Evolutionary conservation across 1,284 basidiomycete species (phyloP).

Genomic region (Waitea zeae): DNA sequence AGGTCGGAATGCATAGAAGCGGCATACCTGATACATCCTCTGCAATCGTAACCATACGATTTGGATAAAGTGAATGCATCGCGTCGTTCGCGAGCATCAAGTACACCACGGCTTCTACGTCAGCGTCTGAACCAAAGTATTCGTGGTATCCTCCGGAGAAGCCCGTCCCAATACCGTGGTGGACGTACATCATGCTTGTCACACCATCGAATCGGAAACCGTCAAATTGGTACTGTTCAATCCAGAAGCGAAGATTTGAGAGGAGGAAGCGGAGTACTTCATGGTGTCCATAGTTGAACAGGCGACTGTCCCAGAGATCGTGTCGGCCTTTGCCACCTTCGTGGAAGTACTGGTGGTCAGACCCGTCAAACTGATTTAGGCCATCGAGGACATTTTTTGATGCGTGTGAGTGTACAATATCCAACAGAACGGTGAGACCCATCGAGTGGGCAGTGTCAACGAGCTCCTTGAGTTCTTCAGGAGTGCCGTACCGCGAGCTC

Average conservation of each 20-base stretch:
- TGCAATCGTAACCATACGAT: conserved; percentile 80
- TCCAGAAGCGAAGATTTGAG: conserved; percentile 89
- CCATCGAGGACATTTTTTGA: conserved; percentile 97
- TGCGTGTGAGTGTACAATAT: conserved; percentile 96
- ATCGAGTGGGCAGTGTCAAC: conserved; percentile 89
- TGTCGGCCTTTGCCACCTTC: conserved; percentile 81
- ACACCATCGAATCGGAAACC: conserved; percentile 98
- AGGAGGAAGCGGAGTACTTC: conserved; percentile 91
- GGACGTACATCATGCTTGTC: conserved; percentile 96
- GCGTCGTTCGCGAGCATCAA: conserved; percentile 94
- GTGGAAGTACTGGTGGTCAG: conserved; percentile 95
- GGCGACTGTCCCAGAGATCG: conserved; percentile 90
- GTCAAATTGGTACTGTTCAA: conserved; percentile 92
- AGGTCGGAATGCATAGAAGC: conserved; percentile 68
- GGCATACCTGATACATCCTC: conserved; percentile 99
- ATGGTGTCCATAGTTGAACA: conserved; percentile 93
- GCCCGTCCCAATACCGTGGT: conserved; percentile 94
- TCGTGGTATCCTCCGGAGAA: conserved; percentile 98
- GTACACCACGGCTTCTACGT: conserved; percentile 85
- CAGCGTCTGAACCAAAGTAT: conserved; percentile 81
- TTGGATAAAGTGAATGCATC: conserved; percentile 70
- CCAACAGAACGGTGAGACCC: conserved; percentile 86
- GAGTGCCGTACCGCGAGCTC: conserved; percentile 85
- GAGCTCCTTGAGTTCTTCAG: conserved; percentile 91
- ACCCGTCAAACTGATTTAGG: conserved; percentile 89